Base-by-base conservation (phyloP, 257 asterid genomes). In the Nicotiana sylvestris region DNA sequence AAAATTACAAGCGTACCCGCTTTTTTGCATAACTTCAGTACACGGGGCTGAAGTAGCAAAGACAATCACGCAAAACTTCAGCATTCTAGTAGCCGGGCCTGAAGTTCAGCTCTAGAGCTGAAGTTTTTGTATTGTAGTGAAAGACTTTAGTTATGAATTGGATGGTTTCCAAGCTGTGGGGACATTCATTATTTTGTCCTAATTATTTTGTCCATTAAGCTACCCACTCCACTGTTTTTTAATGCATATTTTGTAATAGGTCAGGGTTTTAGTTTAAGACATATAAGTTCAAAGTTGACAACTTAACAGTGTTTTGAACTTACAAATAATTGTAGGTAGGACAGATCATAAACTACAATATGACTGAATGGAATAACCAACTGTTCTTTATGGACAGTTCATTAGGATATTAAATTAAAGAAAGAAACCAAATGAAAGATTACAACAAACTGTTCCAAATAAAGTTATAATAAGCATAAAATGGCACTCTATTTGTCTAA, bases 111-210 rank as follows among this genome's bases (percentile, higher is more conserved):
- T 21, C 21, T 21, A 21, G 21, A 21, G 21, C 21, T 21, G 21
- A 21, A 21, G 21, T 21, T 21, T 21, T 21, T 21, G 21, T 21
- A 21, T 21, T 21, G 88, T 88, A 49, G 67, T 86, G 80, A 86
- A 87, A 85, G 83, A 86, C 89, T 84, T 87, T 85, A 82, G 87
- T 88, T 85, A 87, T 89, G 84, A 89, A 85, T 81, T 82, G 86
- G 79, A 82, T 87, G 70, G 86, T 91, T 85, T 90, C 82, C 88
- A 81, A 82, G 61, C 21, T 68, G 85, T 84, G 91, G 87, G 83
- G 83, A 57, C 85, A 49, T 51, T 29, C 62, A 46, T 43, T 35
- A 27, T 37, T 9, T 69, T 43, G n/a, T 72, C 21, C 21, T 21
- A 21, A 21, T 21, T 21, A 25, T 72, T 72, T 70, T n/a, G 60